Evolutionary conservation across 2,329 filamentous ascomycete species (phyloP), one percentile per base, ranked within the genome.

Genomic region (Cordyceps cicadae): DNA sequence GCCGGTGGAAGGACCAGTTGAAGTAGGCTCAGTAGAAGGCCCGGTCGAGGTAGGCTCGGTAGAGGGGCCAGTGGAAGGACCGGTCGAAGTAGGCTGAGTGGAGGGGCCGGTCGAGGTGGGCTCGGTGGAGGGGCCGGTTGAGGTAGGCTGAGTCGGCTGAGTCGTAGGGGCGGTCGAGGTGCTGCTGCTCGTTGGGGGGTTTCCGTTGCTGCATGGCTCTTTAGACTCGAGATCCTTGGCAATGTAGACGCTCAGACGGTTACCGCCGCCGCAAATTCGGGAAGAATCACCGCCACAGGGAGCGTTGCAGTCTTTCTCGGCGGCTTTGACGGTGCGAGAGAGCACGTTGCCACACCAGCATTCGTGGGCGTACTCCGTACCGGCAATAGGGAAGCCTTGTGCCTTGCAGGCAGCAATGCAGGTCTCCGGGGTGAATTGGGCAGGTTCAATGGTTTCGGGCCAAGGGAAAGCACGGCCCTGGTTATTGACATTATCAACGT

Each of bases 311-410:
- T 78, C 68, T 15, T 65, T 64, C 24, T 67, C 62, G 54, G 72
- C 68, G 12, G 73, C 75, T 37, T 72, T 66, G 37, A 62, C 62
- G 5, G 76, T 78, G 60, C 79, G 79, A 45, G 80, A 82, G 39
- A 85, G 72, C 32, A 84, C 76, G 45, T 79, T 78, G 50, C 79
- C 79, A 64, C 80, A 82, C 67, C 74, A 81, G 64, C 78, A 81
- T 65, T 80, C 75, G 29, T 72, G 66, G 41, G 75, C 75, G 59
- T 72, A 80, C 69, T 82, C 77, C 11, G 75, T 73, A 60, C 79
- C 79, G 32, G 79, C 79, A 56, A 78, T 76, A 48, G 78, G 77
- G 66, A 75, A 81, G 19, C 77, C 78, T 15, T 73, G 70, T 19
- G 66, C 66, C 57, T 73, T 68, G 67, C 79, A 82, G 59, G 75